Percentiles rank a stretch among this genome's conserved stretches.
phyloP scores from a whole-genome alignment of 768 basidiomycete genomes.

The Phlebiopsis gigantea region DNA sequence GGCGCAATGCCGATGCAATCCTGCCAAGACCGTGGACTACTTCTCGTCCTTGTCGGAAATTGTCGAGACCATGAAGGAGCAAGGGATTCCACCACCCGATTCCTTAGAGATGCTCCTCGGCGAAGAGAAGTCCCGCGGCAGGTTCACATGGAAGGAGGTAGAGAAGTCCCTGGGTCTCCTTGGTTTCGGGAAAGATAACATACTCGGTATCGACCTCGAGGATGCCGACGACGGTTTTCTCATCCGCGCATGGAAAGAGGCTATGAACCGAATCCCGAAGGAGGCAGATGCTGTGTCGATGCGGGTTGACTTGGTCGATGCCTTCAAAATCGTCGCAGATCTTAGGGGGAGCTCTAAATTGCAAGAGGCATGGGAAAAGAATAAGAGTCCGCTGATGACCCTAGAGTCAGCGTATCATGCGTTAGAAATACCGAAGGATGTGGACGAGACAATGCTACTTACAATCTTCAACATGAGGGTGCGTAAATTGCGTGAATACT shows the following conservation, averaged over 20 bases:
- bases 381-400: slow-evolving; percentile 55
- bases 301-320: slow-evolving; percentile 56
- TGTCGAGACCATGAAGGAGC: slow-evolving; percentile 42
- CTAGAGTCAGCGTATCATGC: slow-evolving; percentile 67
- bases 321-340: slow-evolving; percentile 67
- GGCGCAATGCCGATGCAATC: slow-evolving; percentile 80
- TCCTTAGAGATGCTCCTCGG: slow-evolving; percentile 53
- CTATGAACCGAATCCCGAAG: slow-evolving; percentile 54
- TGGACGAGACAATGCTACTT: slow-evolving; percentile 74
- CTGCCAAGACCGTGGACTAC: slow-evolving; percentile 53
- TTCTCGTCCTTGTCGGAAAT: slow-evolving; percentile 56
- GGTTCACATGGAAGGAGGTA: slow-evolving; percentile 59
- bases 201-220: slow-evolving; percentile 64
- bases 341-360: slow-evolving; percentile 46
- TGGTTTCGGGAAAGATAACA: slow-evolving; percentile 60
- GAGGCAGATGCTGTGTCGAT: slow-evolving; percentile 35
- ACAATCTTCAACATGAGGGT: slow-evolving; percentile 71
- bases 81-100: slow-evolving; percentile 39
- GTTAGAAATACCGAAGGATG: slow-evolving; percentile 63
- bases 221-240: slow-evolving; percentile 48
- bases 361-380: slow-evolving; percentile 46
- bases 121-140: slow-evolving; percentile 56
- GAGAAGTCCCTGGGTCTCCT: slow-evolving; percentile 42
- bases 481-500: slow-evolving; percentile 23
- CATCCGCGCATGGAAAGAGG: slow-evolving; percentile 60